phyloP scores from a whole-genome alignment of 2,329 filamentous ascomycete genomes.

The Diplodia mutila region DNA sequence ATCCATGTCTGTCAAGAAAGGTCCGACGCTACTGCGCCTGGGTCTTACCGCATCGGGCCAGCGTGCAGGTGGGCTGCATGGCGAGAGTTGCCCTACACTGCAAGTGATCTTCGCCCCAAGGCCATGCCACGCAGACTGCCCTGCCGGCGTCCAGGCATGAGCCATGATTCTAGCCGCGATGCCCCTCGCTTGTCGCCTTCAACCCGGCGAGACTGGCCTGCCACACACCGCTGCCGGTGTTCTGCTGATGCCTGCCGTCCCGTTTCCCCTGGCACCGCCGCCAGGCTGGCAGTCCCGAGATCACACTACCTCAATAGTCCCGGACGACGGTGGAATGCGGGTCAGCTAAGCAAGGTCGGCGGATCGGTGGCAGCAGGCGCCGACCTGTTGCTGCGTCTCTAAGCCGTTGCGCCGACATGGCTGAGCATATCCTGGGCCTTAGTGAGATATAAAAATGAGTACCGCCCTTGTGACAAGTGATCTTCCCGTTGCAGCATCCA shows the following conservation, averaged over 20 bases:
- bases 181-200: conserved; percentile 1
- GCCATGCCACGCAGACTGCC: background rate
- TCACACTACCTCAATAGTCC: conserved; percentile 19
- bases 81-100: background rate
- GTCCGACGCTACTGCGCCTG: conserved; percentile 14
- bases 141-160: background rate
- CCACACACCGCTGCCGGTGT: background rate
- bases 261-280: background rate
- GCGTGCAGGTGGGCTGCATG: conserved; percentile 4
- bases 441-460: conserved; percentile 15
- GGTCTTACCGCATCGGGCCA: background rate
- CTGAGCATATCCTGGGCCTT: conserved; percentile 16
- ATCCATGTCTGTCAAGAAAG: conserved; percentile 7
- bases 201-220: background rate
- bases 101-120: background rate
- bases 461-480: background rate
- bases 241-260: conserved; percentile 5
- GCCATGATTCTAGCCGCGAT: background rate
- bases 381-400: background rate
- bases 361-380: conserved; percentile 4
- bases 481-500: conserved; percentile 10
- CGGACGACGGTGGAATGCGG: background rate
- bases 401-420: background rate
- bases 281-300: conserved; percentile 5
- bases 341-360: conserved; percentile 17